Evolutionary conservation across 441 rosid species (phyloP), one percentile per base, ranked within the genome.

Genomic region (Omphalea diandra): DNA sequence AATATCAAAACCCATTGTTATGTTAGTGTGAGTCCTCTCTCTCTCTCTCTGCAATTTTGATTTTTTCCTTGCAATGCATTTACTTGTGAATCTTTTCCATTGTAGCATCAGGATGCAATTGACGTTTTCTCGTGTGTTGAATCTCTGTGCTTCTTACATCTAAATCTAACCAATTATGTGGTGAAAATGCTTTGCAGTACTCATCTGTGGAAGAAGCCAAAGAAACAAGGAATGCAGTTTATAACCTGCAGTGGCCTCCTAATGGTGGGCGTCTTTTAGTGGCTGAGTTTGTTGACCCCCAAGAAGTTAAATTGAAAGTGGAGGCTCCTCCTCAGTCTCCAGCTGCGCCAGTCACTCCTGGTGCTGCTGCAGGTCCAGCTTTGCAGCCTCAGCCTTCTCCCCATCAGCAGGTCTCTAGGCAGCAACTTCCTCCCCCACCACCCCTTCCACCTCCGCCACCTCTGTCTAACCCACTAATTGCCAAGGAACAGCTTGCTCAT

Each of bases 1-100:
- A 83, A 89, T 53, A 94, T 94, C 65, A 94, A 94, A 84, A 94
- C 98, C 52, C 98, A 94, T 81, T 94, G 99, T 86, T 95, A 81
- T 66, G 91, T 90, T 49, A 83, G 88, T 50, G 99, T 95, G 86
- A 86, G 95, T 29, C 64, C 15, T 62, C 56, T 61, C 69, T 38
- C 74, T 61, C 70, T 68, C 41, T 67, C 58, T 43, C 44, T 55
- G 5, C 11, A n/a, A 2, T 17, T 4, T 5, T 26, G 38, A n/a
- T 20, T 33, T 15, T 61, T 27, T 49, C 38, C 11, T 6, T 57
- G 44, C 41, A 41, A 33, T 24, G 22, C 2, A 11, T 44, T 66
- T 12, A 46, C 20, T 20, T 43, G 35, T 56, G 12, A n/a, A 64
- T 18, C 33, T 15, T 56, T 64, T 22, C 33, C n/a, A 18, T 41